Conservation (phyloP, 345 rosid genomes). For the Euphorbia peplus region DNA sequence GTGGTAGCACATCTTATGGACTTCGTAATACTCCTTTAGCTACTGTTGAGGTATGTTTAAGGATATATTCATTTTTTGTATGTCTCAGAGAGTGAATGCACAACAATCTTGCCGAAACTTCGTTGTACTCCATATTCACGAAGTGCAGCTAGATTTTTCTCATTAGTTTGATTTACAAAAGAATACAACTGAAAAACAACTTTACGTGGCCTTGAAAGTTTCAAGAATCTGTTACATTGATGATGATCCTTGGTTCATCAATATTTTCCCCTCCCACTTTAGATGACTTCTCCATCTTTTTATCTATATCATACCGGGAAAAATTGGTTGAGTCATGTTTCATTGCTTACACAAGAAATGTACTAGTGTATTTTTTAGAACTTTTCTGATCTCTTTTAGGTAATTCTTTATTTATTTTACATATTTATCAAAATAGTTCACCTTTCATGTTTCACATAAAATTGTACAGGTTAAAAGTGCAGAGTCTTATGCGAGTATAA, state of each 20-base stretch:
- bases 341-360: background rate
- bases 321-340: background rate
- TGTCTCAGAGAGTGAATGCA: background rate
- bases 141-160: constrained; percentile 5
- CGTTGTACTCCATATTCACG: background rate
- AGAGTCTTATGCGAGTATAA: constrained; percentile 58
- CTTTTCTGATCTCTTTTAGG: background rate
- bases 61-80: background rate
- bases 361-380: background rate
- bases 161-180: background rate
- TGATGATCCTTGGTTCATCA: background rate
- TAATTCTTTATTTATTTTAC: background rate
- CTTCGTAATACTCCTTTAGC: constrained; percentile 81
- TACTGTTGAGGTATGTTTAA: constrained; percentile 51
- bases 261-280: background rate
- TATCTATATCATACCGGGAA: background rate
- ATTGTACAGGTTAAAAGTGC: constrained; percentile 61
- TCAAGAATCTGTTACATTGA: background rate
- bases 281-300: background rate
- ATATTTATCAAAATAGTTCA: background rate
- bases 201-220: background rate
- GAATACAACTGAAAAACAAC: background rate
- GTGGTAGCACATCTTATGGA: constrained; percentile 79
- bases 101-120: background rate
- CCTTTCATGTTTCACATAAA: background rate